Conservation (phyloP, 2,329 filamentous ascomycete species). For the Orbilia brochopaga region DNA sequence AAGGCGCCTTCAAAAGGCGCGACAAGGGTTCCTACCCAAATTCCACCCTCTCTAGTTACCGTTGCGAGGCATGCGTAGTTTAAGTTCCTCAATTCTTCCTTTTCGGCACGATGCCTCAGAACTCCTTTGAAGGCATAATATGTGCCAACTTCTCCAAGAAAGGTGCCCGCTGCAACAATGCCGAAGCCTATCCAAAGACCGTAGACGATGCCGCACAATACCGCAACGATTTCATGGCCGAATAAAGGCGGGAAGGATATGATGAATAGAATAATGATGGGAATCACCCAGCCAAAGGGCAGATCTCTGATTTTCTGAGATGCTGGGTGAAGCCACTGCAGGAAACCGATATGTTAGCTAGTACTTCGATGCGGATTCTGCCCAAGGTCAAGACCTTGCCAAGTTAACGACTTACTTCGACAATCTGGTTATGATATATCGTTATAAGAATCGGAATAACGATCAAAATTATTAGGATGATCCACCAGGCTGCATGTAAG, state of each 20-base stretch:
- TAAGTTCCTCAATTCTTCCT: constrained; percentile 59
- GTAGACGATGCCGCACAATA: constrained; percentile 60
- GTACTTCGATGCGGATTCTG: background rate
- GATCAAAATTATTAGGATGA: constrained; percentile 56
- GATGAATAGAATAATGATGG: constrained; percentile 58
- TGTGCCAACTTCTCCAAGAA: constrained; percentile 58
- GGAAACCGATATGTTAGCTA: background rate
- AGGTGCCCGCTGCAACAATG: constrained; percentile 60
- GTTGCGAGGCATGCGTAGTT: constrained; percentile 60
- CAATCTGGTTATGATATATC: constrained; percentile 55
- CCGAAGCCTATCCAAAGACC: constrained; percentile 60
- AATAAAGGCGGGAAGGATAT: constrained; percentile 61
- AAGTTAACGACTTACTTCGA: constrained; percentile 54
- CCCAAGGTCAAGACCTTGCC: background rate
- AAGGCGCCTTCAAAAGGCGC: no score
- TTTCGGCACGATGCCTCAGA: constrained; percentile 57
- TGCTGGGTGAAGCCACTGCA: constrained; percentile 57
- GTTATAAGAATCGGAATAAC: constrained; percentile 54
- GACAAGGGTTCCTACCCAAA: constrained; percentile 54
- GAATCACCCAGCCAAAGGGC: constrained; percentile 59
- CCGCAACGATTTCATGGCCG: constrained; percentile 59
- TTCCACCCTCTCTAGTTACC: constrained; percentile 59
- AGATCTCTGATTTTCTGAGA: constrained; percentile 58
- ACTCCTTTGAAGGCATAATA: constrained; percentile 60
- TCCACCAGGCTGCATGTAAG: constrained; percentile 37